A percentile compares a stretch with the other conserved stretches of the same genome.
These are phyloP conservation scores for Fusarium camptoceras DNA, from an alignment of 2,329 filamentous ascomycete species.

Conservation along the genomic window DNA sequence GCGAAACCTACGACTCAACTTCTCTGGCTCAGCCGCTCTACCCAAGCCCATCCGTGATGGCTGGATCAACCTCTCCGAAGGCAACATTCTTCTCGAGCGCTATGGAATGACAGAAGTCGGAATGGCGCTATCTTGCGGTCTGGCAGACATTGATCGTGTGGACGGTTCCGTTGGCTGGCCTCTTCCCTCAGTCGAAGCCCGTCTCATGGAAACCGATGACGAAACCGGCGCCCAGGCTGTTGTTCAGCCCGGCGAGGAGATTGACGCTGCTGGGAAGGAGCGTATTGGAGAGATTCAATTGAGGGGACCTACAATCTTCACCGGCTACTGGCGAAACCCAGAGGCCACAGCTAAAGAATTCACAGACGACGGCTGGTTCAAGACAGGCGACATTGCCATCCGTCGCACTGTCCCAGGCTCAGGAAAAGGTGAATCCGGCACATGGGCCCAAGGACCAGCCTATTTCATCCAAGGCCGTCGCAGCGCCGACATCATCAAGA, in stretches of 20 bases:
- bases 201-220: slow-evolving; percentile 76
- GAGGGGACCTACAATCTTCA: slow-evolving; percentile 4
- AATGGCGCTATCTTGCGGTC: slow-evolving; percentile 96
- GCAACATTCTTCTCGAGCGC: slow-evolving; percentile 93
- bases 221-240: slow-evolving; percentile 72
- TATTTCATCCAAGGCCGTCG: slow-evolving; percentile 93
- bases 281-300: slow-evolving; percentile 84
- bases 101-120: slow-evolving; percentile 99
- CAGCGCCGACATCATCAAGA: slow-evolving; percentile 97
- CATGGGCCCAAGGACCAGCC: slow-evolving; percentile 73
- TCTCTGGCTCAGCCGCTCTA: slow-evolving; percentile 93
- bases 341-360: slow-evolving; percentile 16
- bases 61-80: slow-evolving; percentile 81
- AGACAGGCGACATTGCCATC: slow-evolving; percentile 16
- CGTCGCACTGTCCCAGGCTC: slow-evolving; percentile 54
- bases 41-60: slow-evolving; percentile 88
- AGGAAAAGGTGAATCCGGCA: slow-evolving; percentile 55
- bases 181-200: slow-evolving; percentile 84
- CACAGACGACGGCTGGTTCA: slow-evolving; percentile 15
- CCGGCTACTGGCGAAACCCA: slow-evolving; percentile 8
- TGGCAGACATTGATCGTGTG: slow-evolving; percentile 79
- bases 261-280: slow-evolving; percentile 67
- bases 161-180: slow-evolving; percentile 96
- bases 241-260: slow-evolving; percentile 71
- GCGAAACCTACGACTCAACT: slow-evolving; percentile 84